Conservation (phyloP, 129 eudicot genomes). For the Lonicera japonica region DNA sequence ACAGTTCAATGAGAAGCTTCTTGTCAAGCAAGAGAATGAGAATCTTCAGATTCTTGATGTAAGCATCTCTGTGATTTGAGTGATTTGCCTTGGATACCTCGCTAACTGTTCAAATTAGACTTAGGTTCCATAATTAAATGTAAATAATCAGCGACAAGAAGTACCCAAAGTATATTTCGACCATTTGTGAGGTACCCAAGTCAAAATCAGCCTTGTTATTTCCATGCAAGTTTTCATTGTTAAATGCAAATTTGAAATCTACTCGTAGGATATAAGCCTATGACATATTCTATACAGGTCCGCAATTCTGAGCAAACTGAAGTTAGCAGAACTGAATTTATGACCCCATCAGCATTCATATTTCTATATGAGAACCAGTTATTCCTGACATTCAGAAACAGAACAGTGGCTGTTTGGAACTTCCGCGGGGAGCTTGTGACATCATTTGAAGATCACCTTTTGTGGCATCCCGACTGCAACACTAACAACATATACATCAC, state of each 20-base stretch:
- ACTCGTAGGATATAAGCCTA: background rate
- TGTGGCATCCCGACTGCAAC: slow-evolving; percentile 96
- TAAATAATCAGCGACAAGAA: too few relatives aligned
- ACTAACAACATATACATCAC: slow-evolving; percentile 86
- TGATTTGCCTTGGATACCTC: too few relatives aligned
- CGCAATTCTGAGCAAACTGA: slow-evolving; percentile 62
- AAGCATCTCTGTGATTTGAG: slow-evolving; percentile 10
- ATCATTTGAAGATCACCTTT: slow-evolving; percentile 80
- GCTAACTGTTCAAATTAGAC: too few relatives aligned
- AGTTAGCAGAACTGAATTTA: slow-evolving; percentile 72
- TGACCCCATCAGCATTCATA: slow-evolving; percentile 89
- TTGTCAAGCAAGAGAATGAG: slow-evolving; percentile 93
- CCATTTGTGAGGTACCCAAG: too few relatives aligned
- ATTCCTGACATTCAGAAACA: slow-evolving; percentile 73
- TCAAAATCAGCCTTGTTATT: too few relatives aligned
- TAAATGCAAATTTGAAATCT: background rate
- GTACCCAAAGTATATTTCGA: too few relatives aligned
- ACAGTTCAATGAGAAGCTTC: slow-evolving; percentile 93
- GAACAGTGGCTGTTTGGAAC: slow-evolving; percentile 88
- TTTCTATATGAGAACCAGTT: slow-evolving; percentile 81
- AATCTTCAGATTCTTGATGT: slow-evolving; percentile 88
- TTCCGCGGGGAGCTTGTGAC: slow-evolving; percentile 89
- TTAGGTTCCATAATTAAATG: too few relatives aligned
- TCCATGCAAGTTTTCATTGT: too few relatives aligned
- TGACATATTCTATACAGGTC: slow-evolving; percentile 37